These are phyloP conservation scores for Bipolaris bicolor DNA, from an alignment of 2,329 filamentous ascomycete genomes.

Conservation along the genomic window DNA sequence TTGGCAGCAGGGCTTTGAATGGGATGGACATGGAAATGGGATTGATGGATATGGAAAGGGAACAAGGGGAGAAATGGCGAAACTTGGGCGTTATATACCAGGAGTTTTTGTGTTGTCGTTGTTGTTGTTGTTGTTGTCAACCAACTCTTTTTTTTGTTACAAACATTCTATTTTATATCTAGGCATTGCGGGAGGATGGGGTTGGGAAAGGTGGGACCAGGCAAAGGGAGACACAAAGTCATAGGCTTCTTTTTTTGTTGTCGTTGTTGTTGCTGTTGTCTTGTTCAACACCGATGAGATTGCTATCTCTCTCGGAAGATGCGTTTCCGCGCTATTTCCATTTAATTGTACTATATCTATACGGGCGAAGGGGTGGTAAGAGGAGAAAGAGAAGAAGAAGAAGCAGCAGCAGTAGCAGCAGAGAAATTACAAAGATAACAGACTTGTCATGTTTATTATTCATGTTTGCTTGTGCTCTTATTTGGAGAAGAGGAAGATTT, in stretches of 20 bases:
- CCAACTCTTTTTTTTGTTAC: background rate
- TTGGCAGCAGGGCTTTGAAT: background rate
- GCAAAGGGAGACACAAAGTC: background rate
- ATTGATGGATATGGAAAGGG: background rate
- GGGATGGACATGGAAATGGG: background rate
- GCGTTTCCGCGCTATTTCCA: background rate
- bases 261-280: background rate
- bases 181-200: background rate
- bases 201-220: background rate
- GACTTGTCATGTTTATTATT: background rate
- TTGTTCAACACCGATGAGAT: background rate
- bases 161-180: too few relatives aligned
- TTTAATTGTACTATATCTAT: slow-evolving; percentile 1
- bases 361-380: background rate
- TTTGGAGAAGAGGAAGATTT: too few relatives aligned
- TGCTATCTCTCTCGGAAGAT: background rate
- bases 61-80: background rate
- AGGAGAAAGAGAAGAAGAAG: background rate
- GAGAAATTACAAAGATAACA: background rate
- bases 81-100: slow-evolving; percentile 5
- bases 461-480: too few relatives aligned
- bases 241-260: background rate
- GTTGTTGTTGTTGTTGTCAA: background rate
- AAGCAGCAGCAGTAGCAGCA: too few relatives aligned
- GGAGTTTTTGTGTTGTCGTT: slow-evolving; percentile 1